phyloP scores from a whole-genome alignment of 1,284 basidiomycete species.

The Athelia psychrophila region DNA sequence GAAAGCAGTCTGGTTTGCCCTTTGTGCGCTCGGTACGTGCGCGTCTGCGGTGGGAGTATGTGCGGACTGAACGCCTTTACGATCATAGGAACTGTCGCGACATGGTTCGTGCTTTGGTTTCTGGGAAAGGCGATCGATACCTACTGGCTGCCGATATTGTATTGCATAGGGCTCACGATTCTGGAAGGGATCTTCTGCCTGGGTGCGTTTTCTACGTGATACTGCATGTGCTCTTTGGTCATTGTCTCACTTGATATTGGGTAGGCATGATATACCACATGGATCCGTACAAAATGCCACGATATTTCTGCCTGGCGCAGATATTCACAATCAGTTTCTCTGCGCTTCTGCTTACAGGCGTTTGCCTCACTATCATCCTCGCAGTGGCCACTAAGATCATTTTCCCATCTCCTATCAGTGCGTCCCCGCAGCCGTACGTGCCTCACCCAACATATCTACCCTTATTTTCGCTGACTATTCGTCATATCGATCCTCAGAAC shows the following conservation, averaged over 20 bases:
- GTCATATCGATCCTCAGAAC: not conserved
- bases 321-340: not conserved
- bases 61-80: not conserved
- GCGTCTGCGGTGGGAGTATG: not conserved
- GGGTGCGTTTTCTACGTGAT: slow-evolving; percentile 10
- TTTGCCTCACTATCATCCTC: not conserved
- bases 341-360: not conserved
- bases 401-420: not conserved
- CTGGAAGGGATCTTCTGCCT: slow-evolving; percentile 25
- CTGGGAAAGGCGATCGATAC: slow-evolving; percentile 19
- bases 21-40: slow-evolving; percentile 19
- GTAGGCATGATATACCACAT: not conserved
- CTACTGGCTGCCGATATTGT: slow-evolving; percentile 19
- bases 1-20: slow-evolving; percentile 22
- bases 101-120: slow-evolving; percentile 17
- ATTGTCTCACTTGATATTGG: slow-evolving; percentile 4
- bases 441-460: not conserved
- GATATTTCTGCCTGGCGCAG: not conserved
- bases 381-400: not conserved
- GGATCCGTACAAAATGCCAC: not conserved
- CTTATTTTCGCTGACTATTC: not conserved
- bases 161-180: slow-evolving; percentile 19
- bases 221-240: slow-evolving; percentile 1
- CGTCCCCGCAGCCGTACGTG: too few relatives aligned
- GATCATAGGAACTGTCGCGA: slow-evolving; percentile 15